Conservation (phyloP, 2,329 filamentous ascomycete species). For the Lasiodiplodia gonubiensis region DNA sequence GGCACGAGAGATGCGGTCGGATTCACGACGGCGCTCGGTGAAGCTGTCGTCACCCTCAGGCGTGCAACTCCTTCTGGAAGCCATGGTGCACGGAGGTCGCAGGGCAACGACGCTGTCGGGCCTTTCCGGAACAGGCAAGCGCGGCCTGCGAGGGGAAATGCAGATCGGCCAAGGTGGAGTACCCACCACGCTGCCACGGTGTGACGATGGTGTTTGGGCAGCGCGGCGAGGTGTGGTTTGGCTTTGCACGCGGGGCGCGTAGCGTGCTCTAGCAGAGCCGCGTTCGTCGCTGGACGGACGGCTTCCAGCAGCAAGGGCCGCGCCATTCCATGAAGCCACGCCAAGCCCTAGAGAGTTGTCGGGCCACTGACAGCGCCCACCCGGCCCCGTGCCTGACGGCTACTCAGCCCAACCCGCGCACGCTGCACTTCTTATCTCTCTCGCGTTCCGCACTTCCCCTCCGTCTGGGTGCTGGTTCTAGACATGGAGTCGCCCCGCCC, state of each 20-base stretch:
- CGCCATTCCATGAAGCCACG: not conserved
- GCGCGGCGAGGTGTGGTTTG: slow-evolving; percentile 5
- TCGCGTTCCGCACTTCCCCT: not conserved
- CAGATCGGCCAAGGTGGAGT: slow-evolving; percentile 3
- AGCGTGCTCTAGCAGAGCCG: slow-evolving; percentile 11
- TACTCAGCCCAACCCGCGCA: not conserved
- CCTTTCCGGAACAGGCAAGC: not conserved
- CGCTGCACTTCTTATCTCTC: not conserved
- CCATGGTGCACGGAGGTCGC: slow-evolving; percentile 13
- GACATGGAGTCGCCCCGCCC: slow-evolving; percentile 12
- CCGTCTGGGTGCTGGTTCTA: not conserved
- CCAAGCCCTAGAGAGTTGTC: not conserved
- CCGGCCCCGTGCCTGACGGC: slow-evolving; percentile 3
- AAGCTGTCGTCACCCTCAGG: not conserved
- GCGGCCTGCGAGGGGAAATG: not conserved
- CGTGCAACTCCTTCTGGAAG: not conserved
- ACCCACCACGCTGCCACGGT: slow-evolving; percentile 10
- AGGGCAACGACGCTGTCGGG: not conserved
- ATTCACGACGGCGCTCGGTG: not conserved
- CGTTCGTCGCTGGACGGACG: not conserved
- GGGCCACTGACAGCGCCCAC: not conserved
- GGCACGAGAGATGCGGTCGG: not conserved
- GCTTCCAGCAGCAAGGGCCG: not conserved
- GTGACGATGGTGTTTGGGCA: not conserved
- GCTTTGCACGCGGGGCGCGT: not conserved